Conservation (phyloP, 108 stramenopile species). For the Fragilariopsis cylindrus region DNA sequence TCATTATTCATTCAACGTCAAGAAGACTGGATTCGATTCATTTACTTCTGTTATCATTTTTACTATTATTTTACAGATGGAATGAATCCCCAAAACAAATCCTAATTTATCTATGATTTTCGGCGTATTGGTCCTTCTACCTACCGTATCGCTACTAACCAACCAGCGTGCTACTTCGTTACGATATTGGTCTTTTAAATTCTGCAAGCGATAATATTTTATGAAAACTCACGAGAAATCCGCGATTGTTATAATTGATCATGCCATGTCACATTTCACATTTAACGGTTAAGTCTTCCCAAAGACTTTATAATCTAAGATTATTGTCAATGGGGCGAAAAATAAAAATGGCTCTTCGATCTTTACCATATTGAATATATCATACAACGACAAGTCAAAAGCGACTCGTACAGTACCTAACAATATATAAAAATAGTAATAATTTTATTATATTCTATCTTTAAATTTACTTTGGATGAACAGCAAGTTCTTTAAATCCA, state of each 20-base stretch:
- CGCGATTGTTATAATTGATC: not conserved
- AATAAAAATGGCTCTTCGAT: slow-evolving; percentile 3
- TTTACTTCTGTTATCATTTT: not conserved
- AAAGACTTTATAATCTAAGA: not conserved
- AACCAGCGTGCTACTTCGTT: not conserved
- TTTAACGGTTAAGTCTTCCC: not conserved
- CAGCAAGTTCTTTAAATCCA: slow-evolving; percentile 66
- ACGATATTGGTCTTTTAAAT: not conserved
- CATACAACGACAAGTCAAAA: not conserved
- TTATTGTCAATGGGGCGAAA: not conserved
- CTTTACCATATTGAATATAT: slow-evolving; percentile 3
- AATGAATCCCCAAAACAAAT: not conserved
- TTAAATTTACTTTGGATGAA: slow-evolving; percentile 9
- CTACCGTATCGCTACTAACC: not conserved
- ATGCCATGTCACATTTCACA: slow-evolving; percentile 4
- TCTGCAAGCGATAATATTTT: not conserved
- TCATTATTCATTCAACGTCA: not conserved
- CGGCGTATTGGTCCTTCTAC: not conserved
- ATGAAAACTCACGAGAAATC: not conserved
- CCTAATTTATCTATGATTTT: not conserved
- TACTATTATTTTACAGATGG: not conserved
- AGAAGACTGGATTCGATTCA: not conserved
- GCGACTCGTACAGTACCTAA: not conserved
- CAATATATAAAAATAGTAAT: not conserved
- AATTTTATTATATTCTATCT: slow-evolving; percentile 7